Percentiles rank a stretch among this genome's conserved stretches.
These are phyloP conservation scores for Xylaria sp. DNA, from an alignment of 2,329 filamentous ascomycete species.

Conservation along the genomic window DNA sequence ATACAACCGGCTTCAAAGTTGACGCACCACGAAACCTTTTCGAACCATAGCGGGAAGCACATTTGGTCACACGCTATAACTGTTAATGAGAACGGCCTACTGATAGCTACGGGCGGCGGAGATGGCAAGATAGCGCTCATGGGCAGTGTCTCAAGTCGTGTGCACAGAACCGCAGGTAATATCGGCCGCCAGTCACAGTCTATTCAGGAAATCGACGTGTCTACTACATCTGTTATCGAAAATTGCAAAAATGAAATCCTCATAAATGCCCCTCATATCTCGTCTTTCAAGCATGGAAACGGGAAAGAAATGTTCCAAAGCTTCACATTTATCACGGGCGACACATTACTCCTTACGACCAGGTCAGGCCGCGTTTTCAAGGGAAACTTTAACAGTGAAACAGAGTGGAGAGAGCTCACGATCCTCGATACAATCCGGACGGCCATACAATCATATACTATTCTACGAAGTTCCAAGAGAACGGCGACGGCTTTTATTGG, in stretches of 20 bases:
- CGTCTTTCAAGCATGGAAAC: slow-evolving; percentile 49
- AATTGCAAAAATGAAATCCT: slow-evolving; percentile 26
- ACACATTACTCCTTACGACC: slow-evolving; percentile 66
- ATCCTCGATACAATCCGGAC: slow-evolving; percentile 50
- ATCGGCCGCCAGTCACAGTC: slow-evolving; percentile 5
- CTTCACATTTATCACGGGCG: slow-evolving; percentile 70
- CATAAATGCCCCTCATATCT: slow-evolving; percentile 10
- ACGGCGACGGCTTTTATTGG: slow-evolving; percentile 59
- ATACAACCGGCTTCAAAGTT: slow-evolving; percentile 51
- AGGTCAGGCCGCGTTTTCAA: slow-evolving; percentile 69
- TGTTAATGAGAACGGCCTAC: slow-evolving; percentile 49
- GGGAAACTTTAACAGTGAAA: slow-evolving; percentile 50
- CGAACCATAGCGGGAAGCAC: slow-evolving; percentile 85
- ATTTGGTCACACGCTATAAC: slow-evolving; percentile 78
- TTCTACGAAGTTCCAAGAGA: slow-evolving; percentile 55
- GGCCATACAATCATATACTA: slow-evolving; percentile 60
- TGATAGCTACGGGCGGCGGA: slow-evolving; percentile 81
- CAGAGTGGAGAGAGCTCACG: slow-evolving; percentile 58
- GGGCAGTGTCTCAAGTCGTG: slow-evolving; percentile 28
- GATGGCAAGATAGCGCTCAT: slow-evolving; percentile 76
- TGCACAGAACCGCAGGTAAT: background rate
- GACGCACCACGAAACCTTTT: slow-evolving; percentile 64
- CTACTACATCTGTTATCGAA: slow-evolving; percentile 40
- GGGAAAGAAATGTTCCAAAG: slow-evolving; percentile 64
- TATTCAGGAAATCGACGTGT: slow-evolving; percentile 36